Percentiles rank a stretch among this genome's conserved stretches.
phyloP scores from a whole-genome alignment of 2,329 filamentous ascomycete genomes.

The Acarospora socialis region DNA sequence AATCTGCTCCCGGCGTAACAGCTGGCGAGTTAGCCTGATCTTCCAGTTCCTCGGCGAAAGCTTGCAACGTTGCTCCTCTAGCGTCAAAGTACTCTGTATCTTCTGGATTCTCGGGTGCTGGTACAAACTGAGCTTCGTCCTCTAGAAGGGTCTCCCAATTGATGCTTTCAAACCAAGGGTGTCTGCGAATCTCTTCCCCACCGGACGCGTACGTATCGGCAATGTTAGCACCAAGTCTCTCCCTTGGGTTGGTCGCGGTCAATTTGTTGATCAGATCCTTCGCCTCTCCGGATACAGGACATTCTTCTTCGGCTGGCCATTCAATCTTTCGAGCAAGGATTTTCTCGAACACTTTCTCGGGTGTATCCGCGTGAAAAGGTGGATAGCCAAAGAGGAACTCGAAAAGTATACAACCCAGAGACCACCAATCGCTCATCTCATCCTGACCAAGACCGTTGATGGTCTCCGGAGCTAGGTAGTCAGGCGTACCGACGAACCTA shows the following conservation, averaged over 20 bases:
- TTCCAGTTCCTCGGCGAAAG: constrained; percentile 87
- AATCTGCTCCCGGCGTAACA: constrained; percentile 56
- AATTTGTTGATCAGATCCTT: constrained; percentile 90
- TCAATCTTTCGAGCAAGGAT: constrained; percentile 80
- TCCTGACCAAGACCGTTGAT: constrained; percentile 92
- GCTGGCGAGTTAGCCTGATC: constrained; percentile 68
- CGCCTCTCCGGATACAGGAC: constrained; percentile 64
- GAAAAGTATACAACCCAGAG: constrained; percentile 93
- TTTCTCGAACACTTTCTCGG: constrained; percentile 92
- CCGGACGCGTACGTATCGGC: constrained; percentile 71
- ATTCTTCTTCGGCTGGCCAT: constrained; percentile 72
- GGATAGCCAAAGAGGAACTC: constrained; percentile 90
- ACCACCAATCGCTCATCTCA: constrained; percentile 99
- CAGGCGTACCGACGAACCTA: constrained; percentile 89
- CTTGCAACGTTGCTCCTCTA: constrained; percentile 78
- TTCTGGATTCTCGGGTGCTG: constrained; percentile 81
- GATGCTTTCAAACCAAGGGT: constrained; percentile 75
- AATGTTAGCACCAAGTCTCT: constrained; percentile 72
- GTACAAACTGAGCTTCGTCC: constrained; percentile 91
- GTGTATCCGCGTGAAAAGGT: constrained; percentile 79
- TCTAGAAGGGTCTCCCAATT: constrained; percentile 88
- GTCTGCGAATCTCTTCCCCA: constrained; percentile 78
- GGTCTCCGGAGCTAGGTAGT: constrained; percentile 93
- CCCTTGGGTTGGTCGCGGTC: constrained; percentile 67
- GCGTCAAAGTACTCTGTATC: constrained; percentile 97